Base-by-base conservation (phyloP, 2,329 filamentous ascomycete genomes). In the Phaeosphaeria sp. region DNA sequence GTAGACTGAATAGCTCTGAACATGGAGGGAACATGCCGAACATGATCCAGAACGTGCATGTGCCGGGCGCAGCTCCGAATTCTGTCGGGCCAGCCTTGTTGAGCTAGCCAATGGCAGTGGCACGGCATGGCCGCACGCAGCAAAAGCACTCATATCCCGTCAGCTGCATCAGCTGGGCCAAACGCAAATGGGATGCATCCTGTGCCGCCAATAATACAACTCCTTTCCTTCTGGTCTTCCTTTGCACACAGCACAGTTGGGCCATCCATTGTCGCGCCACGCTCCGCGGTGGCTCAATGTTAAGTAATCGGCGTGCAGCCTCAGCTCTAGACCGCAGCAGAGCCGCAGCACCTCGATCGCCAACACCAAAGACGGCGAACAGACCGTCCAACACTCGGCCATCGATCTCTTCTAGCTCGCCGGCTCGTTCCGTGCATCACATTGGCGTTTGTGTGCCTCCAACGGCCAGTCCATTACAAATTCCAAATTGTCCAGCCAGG, bases 401-500 rank as follows among this genome's bases (percentile, higher is more conserved):
- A 54, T 60, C 49, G 55, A 57, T 30, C 33, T 40, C 54, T 51
- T 17, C 6, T 44, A 22, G 50, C 42, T 53, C 44, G 59, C 59
- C 53, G 60, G 56, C 60, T 53, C 54, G 57, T 52, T 53, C 53
- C 54, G 61, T 40, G 56, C 61, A 63, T 51, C 22, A 25, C 27
- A 46, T 22, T 51, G 57, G 52, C 58, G 30, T 25, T 43, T 27
- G 47, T 53, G 52, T 53, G 57, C 55, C 43, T 59, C 45, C 53
- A 59, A 63, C 53, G 48, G 60, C 45, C 57, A 55, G 50, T 56
- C 62, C 62, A 55, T 64, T 66, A 50, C 21, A 6, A 58, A 72
- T 74, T 73, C 69, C 71, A 73, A 74, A 74, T 73, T 59, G 52
- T 49, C 56, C 43, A 48, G 59, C 49, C 27, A 60, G 62, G 70